Evolutionary conservation across 2,329 filamentous ascomycete species (phyloP).

Genomic region (Fusarium sp.): DNA sequence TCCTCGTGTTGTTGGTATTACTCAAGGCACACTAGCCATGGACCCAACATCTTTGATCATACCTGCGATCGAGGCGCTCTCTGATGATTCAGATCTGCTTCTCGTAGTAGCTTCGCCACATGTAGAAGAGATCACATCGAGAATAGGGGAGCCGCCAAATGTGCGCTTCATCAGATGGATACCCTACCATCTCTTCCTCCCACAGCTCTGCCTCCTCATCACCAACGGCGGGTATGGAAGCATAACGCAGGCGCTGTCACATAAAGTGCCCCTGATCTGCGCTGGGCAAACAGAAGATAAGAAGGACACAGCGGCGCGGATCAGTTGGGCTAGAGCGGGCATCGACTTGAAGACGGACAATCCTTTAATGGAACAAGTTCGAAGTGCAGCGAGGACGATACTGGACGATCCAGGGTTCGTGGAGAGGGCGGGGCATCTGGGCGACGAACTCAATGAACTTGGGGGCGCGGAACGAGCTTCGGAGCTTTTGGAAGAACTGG

Average conservation of each 20-base stretch:
- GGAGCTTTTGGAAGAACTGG: conserved; percentile 44
- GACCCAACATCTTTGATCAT: conserved; percentile 50
- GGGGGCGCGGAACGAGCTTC: conserved; percentile 42
- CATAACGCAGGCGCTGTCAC: conserved; percentile 49
- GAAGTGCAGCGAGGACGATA: conserved; percentile 39
- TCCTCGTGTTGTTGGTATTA: conserved; percentile 48
- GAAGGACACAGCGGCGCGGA: conserved; percentile 49
- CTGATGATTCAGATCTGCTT: conserved; percentile 39
- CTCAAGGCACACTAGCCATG: conserved; percentile 52
- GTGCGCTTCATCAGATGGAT: conserved; percentile 48
- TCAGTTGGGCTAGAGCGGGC: conserved; percentile 46
- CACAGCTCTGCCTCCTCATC: conserved; percentile 47
- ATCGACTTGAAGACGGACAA: conserved; percentile 51
- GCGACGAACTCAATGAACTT: conserved; percentile 42
- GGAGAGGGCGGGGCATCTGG: conserved; percentile 37
- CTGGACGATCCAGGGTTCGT: conserved; percentile 37
- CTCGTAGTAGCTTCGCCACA: conserved; percentile 49
- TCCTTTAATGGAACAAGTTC: conserved; percentile 42
- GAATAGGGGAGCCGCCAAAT: conserved; percentile 38
- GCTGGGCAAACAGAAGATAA: conserved; percentile 52
- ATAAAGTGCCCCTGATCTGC: conserved; percentile 49
- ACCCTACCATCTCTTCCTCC: conserved; percentile 50
- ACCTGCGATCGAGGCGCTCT: conserved; percentile 49
- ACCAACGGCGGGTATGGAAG: conserved; percentile 53
- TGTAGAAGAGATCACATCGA: conserved; percentile 37